Base-by-base conservation (phyloP, 1,284 basidiomycete species). In the Erythrobasidium hasegawianum region DNA sequence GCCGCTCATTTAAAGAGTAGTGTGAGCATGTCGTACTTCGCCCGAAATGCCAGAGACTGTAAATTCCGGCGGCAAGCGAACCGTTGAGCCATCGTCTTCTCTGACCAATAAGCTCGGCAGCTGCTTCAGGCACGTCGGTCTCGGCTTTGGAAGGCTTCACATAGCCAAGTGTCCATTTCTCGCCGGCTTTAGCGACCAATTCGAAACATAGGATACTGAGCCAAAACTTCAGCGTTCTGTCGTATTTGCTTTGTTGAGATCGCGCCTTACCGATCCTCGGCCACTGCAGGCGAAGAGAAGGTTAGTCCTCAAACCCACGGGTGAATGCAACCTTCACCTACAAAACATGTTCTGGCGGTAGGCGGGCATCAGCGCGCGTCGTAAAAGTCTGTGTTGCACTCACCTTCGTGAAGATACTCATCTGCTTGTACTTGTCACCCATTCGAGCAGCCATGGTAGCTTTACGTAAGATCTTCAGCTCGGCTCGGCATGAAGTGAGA, bases 51-150 rank as follows among this genome's bases (percentile, higher is more conserved):
- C 92, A 88, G n/a, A 96, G 78, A 16, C 90, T 87, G 78, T 97
- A 97, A 67, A 97, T 87, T 1, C 91, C 93, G 8, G 94, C 95
- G 41, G 94, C 94, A 74, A 97, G 96, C 8, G 91, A 95, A 68
- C 95, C 95, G 75, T 98, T 98, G 73, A 97, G 77, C 95, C 91
- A 75, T 11, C 74, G 68, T 54, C 74, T 64, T 33, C 74, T 70
- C 49, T 75, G 74, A 8, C 71, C 67, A 57, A 74, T 97, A 62
- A 56, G 29, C 76, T 95, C 93, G 2, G 87, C 84, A 2, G 91
- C 93, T 26, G 83, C 76, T 56, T 73, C 11, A 74, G 58, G 49
- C 0, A 71, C 54, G 22, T 49, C 49, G 18, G 64, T 69, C 43
- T 69, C 68, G 2, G 61, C 64, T 29, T 69, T 64, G 1, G 68